Base-by-base conservation (phyloP, 768 basidiomycete genomes). In the Cantharellus anzutake region DNA sequence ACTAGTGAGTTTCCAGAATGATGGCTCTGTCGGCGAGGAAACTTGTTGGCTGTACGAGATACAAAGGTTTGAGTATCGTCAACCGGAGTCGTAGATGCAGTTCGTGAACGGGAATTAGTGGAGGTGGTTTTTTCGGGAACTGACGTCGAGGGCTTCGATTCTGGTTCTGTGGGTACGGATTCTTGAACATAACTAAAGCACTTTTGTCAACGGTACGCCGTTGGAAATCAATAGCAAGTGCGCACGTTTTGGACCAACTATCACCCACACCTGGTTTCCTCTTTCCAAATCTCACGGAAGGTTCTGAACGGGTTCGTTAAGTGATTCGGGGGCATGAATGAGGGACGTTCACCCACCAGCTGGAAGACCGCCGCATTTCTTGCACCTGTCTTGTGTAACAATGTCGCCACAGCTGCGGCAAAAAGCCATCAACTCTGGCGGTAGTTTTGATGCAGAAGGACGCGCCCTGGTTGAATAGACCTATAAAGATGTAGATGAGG, bases 341-440 rank as follows among this genome's bases (percentile, higher is more conserved):
- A 44, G 48, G 44, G 52, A 42, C n/a, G 14, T 35, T 42, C 20
- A 51, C 61, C 56, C 67, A 89, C 87, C 86, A 59, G 86, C 87
- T 59, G 84, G 72, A 16, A 75, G 72, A 59, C 88, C 88, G 64
- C 88, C 87, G 69, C 87, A 91, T 70, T 78, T 82, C 70, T 86
- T 89, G 58, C 83, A 83, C 50, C 73, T 20, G 70, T 56, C 80
- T 79, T 48, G 40, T 41, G 74, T 67, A 40, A 89, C 86, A 61
- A 91, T 87, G 63, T 89, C 84, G 60, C 87, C 88, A 67, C 87
- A 91, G 68, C 85, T 76, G 61, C 84, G 78, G 72, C 88, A 91
- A 66, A 90, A 90, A 34, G 83, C 84, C 87, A 90, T 90, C 7
- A 16, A 35, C n/a, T 20, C 14, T 48, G 44, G 20, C 11, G 20